A percentile compares a stretch with the other conserved stretches of the same genome.
Evolutionary conservation across 2,329 filamentous ascomycete species (phyloP).

Genomic region (Colletotrichum falcatum): DNA sequence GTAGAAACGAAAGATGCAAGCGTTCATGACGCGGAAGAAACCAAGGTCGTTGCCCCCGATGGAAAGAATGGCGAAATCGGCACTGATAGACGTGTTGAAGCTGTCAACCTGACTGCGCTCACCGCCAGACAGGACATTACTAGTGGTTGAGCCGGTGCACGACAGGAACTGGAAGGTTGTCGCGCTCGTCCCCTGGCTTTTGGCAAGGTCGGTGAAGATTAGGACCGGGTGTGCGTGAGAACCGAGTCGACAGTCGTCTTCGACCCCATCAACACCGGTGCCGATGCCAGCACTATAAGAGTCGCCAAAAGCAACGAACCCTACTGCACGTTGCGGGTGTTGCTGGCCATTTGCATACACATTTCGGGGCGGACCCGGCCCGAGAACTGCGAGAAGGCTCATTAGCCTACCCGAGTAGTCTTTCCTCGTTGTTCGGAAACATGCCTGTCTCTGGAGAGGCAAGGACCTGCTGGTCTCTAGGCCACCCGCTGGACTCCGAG

Average conservation of each 20-base stretch:
- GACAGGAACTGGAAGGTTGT: conserved; percentile 59
- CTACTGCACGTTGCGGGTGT: conserved; percentile 2
- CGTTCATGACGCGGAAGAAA: conserved; percentile 63
- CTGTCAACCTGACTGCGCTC: conserved; percentile 56
- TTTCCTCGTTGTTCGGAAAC: neutral
- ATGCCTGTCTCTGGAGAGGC: conserved; percentile 19
- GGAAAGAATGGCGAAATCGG: conserved; percentile 60
- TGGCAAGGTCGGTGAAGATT: conserved; percentile 53
- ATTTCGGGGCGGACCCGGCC: neutral
- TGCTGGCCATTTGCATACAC: neutral
- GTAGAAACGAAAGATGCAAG: conserved; percentile 63
- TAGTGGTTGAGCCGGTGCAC: conserved; percentile 59
- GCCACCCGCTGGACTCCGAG: too few relatives aligned
- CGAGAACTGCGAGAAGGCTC: conserved; percentile 11
- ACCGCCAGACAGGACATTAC: conserved; percentile 53
- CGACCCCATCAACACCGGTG: conserved; percentile 55
- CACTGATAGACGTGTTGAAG: conserved; percentile 52
- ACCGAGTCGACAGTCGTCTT: conserved; percentile 57
- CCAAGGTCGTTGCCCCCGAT: conserved; percentile 62
- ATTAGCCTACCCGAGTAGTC: neutral
- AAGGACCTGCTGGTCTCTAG: conserved; percentile 12
- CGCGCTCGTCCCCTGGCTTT: conserved; percentile 44
- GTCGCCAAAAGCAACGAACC: conserved; percentile 58
- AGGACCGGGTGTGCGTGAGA: conserved; percentile 56
- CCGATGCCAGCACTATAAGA: conserved; percentile 63